Percentiles rank a stretch among this genome's conserved stretches.
These are phyloP conservation scores for Aspergillus cejpii DNA, from an alignment of 2,329 filamentous ascomycete genomes.

Conservation along the genomic window DNA sequence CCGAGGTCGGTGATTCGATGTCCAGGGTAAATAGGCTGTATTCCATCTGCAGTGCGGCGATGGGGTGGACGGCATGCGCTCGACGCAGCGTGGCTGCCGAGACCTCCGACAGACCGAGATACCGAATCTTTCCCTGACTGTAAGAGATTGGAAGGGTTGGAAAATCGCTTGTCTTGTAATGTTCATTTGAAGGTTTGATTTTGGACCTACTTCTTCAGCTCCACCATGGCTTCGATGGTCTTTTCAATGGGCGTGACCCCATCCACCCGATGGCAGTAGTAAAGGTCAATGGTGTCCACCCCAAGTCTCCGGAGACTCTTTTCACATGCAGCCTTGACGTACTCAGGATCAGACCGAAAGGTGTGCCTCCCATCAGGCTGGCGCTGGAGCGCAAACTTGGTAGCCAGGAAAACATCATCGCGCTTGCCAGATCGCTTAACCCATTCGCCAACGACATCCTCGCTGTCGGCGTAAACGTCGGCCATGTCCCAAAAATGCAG, in stretches of 20 bases:
- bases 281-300: conserved; percentile 38
- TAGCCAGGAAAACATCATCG: conserved; percentile 38
- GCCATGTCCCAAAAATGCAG: conserved; percentile 31
- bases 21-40: conserved; percentile 46
- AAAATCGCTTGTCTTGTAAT: neutral
- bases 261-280: conserved; percentile 44
- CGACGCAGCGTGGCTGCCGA: conserved; percentile 44
- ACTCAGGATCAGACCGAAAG: conserved; percentile 34
- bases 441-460: conserved; percentile 34
- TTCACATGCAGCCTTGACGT: conserved; percentile 32
- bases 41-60: conserved; percentile 47
- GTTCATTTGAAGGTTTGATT: no score
- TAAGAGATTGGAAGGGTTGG: neutral
- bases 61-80: conserved; percentile 43
- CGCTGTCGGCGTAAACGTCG: conserved; percentile 29
- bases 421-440: conserved; percentile 35
- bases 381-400: conserved; percentile 32
- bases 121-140: conserved; percentile 44
- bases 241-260: conserved; percentile 41
- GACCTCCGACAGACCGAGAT: conserved; percentile 46
- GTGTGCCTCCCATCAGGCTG: conserved; percentile 11
- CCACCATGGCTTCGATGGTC: conserved; percentile 40
- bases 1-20: conserved; percentile 42
- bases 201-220: conserved; percentile 36
- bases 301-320: conserved; percentile 34